Evolutionary conservation across 441 rosid genomes (phyloP), one percentile per base, ranked within the genome.

Genomic region (Gossypium laxum): DNA sequence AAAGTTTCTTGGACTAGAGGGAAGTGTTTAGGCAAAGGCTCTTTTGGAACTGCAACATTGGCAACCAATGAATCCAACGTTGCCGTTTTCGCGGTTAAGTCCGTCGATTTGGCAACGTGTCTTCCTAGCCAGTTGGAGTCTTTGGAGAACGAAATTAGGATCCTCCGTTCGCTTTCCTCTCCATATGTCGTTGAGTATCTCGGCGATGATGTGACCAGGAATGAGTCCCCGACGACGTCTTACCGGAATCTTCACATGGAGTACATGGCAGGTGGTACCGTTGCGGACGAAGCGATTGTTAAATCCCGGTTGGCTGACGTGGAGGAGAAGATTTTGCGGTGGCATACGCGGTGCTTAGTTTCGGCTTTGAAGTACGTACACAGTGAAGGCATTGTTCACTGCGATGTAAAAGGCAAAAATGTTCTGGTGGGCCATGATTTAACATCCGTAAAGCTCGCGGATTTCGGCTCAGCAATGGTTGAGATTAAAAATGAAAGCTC

Each of bases 351-450:
- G 83, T 89, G 91, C 61, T 21, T 91, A 0, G 89, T 85, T 75
- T 82, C 87, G 11, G 94, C 85, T 19, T 76, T 91, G 38, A 61
- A 57, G 11, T 79, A 84, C 76, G 63, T 89, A 3, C 96, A 91
- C 80, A 74, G 82, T 0, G 59, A 72, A 14, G 87, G 90, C 70
- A 75, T 82, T 60, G 89, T 84, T 2, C 96, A 91, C 82, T 86
- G 96, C 59, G 94, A 91, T 66, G 87, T 91, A 18, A 89, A 91
- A 74, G 91, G 94, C 0, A 80, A 63, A 71, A 89, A 89, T 71
- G 67, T 89, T 4, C 81, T 91, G 14, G 78, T 87, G 8, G 79
- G 76, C 1, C 58, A 59, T 14, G 76, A 61, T 38, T 69, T 65
- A 1, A 51, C 76, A 75, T 71, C 72, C 48, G 81, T 74, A 0